A percentile compares a stretch with the other conserved stretches of the same genome.
phyloP scores from a whole-genome alignment of 345 rosid genomes.

The Syzygium jambos region DNA sequence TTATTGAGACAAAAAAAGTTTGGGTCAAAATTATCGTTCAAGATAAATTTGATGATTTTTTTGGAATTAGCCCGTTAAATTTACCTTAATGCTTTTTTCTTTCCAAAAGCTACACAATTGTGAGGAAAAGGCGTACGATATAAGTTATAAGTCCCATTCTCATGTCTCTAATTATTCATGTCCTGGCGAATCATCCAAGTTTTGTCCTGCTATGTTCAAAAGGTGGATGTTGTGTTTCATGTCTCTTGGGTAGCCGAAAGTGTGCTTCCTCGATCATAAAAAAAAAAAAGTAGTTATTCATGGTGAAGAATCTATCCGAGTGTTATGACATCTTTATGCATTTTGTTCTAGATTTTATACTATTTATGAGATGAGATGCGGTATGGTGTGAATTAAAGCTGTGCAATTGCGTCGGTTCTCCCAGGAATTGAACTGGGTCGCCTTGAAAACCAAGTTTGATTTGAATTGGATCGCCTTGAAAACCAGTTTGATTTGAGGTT shows the following conservation, averaged over 20 bases:
- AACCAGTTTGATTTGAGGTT: too few species aligned
- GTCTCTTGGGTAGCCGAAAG: neutral
- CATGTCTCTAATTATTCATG: neutral
- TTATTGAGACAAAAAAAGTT: too few species aligned
- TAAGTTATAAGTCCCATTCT: neutral
- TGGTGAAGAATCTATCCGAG: neutral
- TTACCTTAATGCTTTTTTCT: neutral
- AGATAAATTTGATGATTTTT: too few species aligned
- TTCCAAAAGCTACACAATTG: neutral
- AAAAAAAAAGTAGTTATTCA: neutral
- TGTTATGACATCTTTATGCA: neutral
- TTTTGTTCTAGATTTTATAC: neutral
- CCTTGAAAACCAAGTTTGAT: too few species aligned
- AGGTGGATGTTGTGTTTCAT: neutral
- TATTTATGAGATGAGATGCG: neutral
- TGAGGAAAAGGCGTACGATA: neutral
- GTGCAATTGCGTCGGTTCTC: too few species aligned
- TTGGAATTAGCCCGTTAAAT: too few species aligned
- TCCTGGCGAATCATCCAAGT: neutral
- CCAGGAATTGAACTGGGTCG: too few species aligned
- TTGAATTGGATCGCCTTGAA: too few species aligned
- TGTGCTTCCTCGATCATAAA: neutral
- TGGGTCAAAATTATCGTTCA: too few species aligned
- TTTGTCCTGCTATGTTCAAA: neutral
- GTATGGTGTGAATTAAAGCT: neutral